Evolutionary conservation across 805 yeast species (phyloP).

Genomic region (Blastobotrys mokoenaii): DNA sequence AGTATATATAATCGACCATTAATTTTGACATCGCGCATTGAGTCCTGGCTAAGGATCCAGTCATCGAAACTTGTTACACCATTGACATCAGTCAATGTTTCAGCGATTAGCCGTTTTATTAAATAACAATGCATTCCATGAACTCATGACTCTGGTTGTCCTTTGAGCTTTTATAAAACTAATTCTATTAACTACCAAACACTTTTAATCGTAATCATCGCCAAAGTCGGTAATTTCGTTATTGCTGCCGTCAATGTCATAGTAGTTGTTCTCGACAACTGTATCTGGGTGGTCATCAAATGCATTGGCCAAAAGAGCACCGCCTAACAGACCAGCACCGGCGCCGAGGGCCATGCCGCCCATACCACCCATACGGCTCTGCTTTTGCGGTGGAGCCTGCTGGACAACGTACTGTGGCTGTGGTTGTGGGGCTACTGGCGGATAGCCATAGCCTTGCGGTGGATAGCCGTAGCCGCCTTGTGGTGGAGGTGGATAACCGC

Average conservation of each 20-base stretch:
- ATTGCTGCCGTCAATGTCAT: conserved; percentile 29
- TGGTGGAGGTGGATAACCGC: conserved; percentile 15
- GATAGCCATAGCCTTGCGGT: conserved; percentile 10
- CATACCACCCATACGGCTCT: conserved; percentile 29
- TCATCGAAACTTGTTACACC: too few species aligned
- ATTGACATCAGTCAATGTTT: too few species aligned
- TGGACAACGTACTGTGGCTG: conserved; percentile 3
- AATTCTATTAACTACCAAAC: too few species aligned
- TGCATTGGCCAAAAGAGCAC: conserved; percentile 42
- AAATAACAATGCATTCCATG: too few species aligned
- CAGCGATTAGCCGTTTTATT: too few species aligned
- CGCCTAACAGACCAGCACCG: conserved; percentile 59
- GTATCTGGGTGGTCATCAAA: conserved; percentile 24
- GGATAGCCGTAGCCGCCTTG: conserved; percentile 21
- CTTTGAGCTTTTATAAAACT: too few species aligned
- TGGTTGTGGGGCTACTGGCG: conserved; percentile 13
- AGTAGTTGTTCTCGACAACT: conserved; percentile 32
- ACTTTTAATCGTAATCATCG: conserved; percentile 13
- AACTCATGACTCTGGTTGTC: too few species aligned
- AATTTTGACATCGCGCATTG: too few species aligned
- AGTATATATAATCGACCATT: too few species aligned
- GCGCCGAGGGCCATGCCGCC: conserved; percentile 41
- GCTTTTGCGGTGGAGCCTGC: conserved; percentile 27
- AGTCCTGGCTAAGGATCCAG: too few species aligned
- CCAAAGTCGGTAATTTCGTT: conserved; percentile 29